Base-by-base conservation (phyloP, 2,329 filamentous ascomycete species). In the Aurifilum marmelostoma region DNA sequence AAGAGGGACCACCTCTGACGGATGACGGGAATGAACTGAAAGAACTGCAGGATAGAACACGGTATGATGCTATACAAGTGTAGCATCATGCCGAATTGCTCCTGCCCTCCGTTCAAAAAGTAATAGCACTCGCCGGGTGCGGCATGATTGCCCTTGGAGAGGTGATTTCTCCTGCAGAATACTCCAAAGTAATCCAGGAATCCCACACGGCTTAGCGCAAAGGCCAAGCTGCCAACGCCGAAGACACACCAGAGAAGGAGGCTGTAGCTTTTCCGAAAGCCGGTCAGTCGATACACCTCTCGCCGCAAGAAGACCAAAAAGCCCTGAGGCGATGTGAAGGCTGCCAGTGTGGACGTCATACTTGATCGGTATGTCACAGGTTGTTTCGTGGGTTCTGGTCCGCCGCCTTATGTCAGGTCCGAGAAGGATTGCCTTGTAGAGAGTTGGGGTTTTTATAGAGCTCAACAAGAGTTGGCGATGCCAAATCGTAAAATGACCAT, bases 181-280 rank as follows among this genome's bases (percentile, higher is more conserved):
- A 74, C 71, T 29, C 77, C 78, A 63, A 80, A 77, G 73, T 86
- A 80, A 75, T 84, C 76, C 67, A 89, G 76, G 73, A 84, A 87
- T 54, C 75, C 75, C 1, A 87, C 73, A 8, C 84, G 83, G 2
- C 83, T 79, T 21, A 88, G 78, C 5, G 77, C 74, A 74, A 89
- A 88, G 18, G 79, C 81, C 18, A 84, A 68, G 7, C 87, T 74
- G 1, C 78, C 78, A 3, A 83, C 83, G 52, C 75, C 77, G 64
- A 85, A 82, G 63, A 87, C 76, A 71, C 83, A 76, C 75, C 83
- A 89, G 2, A 89, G 79, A 50, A 79, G 72, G 72, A 89, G 87
- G 75, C 88, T 89, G 79, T 88, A 88, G 47, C 80, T 80, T 73
- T 85, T 85, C 2, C 78, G 75, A 78, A 90, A 90, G 63, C 87